Evolutionary conservation across 2,329 filamentous ascomycete species (phyloP).

Genomic region (Mollisia scopiformis): DNA sequence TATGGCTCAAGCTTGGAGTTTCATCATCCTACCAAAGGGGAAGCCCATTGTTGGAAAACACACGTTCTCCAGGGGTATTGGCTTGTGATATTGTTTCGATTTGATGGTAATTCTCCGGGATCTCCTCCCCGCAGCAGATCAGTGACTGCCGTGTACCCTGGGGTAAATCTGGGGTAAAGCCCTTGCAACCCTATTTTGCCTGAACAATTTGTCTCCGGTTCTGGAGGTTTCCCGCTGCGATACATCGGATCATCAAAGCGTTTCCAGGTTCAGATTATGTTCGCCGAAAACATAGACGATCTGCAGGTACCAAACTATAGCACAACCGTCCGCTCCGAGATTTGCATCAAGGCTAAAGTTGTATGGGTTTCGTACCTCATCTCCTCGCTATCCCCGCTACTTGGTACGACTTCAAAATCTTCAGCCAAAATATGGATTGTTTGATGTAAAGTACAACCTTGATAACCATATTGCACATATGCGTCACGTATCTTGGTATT

Average conservation of each 20-base stretch:
- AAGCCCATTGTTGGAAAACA: neutral
- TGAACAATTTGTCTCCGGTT: neutral
- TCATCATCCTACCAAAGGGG: neutral
- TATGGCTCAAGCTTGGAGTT: no score
- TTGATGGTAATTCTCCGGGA: neutral
- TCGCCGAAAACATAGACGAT: neutral
- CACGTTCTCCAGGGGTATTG: neutral
- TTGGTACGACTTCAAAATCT: neutral
- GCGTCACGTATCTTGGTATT: slow-evolving; percentile 1
- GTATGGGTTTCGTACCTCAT: no score
- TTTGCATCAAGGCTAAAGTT: neutral
- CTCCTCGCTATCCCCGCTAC: neutral
- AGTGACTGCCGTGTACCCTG: neutral
- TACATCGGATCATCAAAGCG: no score
- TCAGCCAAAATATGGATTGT: neutral
- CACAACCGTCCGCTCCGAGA: neutral
- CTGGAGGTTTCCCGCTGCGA: neutral
- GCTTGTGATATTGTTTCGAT: neutral
- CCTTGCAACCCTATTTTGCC: neutral
- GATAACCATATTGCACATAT: neutral
- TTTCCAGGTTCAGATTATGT: neutral
- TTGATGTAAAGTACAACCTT: neutral
- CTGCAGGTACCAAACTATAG: neutral
- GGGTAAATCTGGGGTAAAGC: neutral
- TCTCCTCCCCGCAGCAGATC: neutral